Conservation (phyloP, 371 early-diverging fungal genomes). For the Coemansia linderi region DNA sequence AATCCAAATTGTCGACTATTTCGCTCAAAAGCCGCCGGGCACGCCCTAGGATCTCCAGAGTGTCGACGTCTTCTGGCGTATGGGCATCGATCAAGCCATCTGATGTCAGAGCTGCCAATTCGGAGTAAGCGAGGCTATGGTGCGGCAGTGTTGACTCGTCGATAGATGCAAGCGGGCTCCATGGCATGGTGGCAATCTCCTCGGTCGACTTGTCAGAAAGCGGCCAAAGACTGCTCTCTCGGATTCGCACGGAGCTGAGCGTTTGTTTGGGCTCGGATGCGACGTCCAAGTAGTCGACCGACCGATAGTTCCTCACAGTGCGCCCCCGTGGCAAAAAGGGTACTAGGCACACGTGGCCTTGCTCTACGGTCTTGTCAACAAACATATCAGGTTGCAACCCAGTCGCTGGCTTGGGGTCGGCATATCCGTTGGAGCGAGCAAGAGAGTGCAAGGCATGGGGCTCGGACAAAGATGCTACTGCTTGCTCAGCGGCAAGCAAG, state of each 20-base stretch:
- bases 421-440: not conserved
- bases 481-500: not conserved
- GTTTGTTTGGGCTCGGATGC: constrained; percentile 6
- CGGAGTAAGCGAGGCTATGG: not conserved
- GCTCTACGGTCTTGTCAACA: constrained; percentile 43
- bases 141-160: not conserved
- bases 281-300: constrained; percentile 41
- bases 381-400: constrained; percentile 33
- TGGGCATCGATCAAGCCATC: not conserved
- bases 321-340: constrained; percentile 25
- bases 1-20: constrained; percentile 30
- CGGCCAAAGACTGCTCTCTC: constrained; percentile 1
- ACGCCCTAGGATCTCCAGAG: constrained; percentile 13
- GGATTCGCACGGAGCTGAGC: constrained; percentile 27
- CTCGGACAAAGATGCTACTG: not conserved
- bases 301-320: not conserved
- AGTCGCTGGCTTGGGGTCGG: not conserved
- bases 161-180: not conserved
- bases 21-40: constrained; percentile 38
- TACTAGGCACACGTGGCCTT: constrained; percentile 39
- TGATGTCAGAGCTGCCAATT: not conserved
- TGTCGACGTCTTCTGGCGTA: constrained; percentile 5
- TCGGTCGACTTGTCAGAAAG: not conserved
- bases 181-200: not conserved
- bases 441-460: not conserved